Percentiles rank a stretch among this genome's conserved stretches.
These are phyloP conservation scores for Nephelium lappaceum DNA, from an alignment of 345 rosid species.

Conservation along the genomic window DNA sequence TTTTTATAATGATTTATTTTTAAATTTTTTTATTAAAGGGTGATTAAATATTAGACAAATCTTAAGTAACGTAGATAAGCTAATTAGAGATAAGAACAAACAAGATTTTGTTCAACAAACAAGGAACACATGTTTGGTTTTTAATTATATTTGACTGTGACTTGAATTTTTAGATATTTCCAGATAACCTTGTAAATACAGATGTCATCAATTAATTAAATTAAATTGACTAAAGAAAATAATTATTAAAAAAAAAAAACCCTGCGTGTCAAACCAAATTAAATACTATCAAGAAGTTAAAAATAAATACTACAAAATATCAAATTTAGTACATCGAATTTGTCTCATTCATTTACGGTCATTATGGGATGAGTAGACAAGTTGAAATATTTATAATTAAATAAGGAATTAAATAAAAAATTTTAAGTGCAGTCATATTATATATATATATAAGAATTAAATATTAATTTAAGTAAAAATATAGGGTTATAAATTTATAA, in stretches of 20 bases:
- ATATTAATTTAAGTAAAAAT: too few relatives aligned
- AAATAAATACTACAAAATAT: too few relatives aligned
- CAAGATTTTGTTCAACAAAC: background rate
- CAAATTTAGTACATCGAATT: too few relatives aligned
- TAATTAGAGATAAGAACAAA: background rate
- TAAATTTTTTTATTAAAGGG: too few relatives aligned
- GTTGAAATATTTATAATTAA: too few relatives aligned
- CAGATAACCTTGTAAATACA: background rate
- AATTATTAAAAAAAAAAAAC: background rate
- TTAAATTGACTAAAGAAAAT: background rate
- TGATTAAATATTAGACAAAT: background rate
- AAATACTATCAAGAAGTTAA: background rate
- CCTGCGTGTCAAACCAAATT: background rate
- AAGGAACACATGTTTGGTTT: constrained; percentile 1
- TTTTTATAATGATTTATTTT: too few relatives aligned
- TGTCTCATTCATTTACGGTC: too few relatives aligned
- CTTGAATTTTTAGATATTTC: background rate
- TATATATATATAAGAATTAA: too few relatives aligned
- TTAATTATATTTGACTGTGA: background rate
- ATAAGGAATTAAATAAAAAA: too few relatives aligned
- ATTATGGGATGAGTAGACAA: too few relatives aligned
- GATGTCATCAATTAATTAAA: background rate
- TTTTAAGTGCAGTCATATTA: too few relatives aligned
- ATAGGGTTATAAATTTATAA: too few relatives aligned
- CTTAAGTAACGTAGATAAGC: background rate